These are phyloP conservation scores for Picea sitchensis DNA, from an alignment of 75 land plant genomes.

Conservation along the genomic window DNA sequence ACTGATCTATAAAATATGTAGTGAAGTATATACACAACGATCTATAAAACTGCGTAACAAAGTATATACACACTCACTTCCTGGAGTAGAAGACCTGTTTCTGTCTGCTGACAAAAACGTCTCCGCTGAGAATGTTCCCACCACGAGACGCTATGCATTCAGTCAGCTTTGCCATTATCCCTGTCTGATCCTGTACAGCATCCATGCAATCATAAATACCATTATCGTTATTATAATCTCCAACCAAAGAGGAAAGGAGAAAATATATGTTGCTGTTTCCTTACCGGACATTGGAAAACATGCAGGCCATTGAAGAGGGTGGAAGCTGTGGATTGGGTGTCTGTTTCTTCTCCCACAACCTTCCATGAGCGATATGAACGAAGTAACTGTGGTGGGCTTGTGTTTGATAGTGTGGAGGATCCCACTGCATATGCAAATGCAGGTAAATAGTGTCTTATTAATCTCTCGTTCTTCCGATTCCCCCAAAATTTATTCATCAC, in stretches of 20 bases:
- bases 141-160: constrained; percentile 84
- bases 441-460: too few relatives aligned
- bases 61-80: constrained; percentile 36
- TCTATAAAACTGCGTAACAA: neutral
- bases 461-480: too few relatives aligned
- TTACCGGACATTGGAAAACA: constrained; percentile 76
- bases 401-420: too few relatives aligned
- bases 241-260: neutral
- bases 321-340: neutral
- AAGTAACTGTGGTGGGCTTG: too few relatives aligned
- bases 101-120: constrained; percentile 74
- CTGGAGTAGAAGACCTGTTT: constrained; percentile 81
- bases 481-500: too few relatives aligned
- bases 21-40: too few relatives aligned
- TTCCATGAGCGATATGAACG: neutral
- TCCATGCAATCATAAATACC: neutral
- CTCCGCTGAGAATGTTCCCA: constrained; percentile 77
- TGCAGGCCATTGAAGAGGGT: constrained; percentile 51
- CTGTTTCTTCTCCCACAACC: constrained; percentile 1
- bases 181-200: constrained; percentile 65
- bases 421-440: too few relatives aligned
- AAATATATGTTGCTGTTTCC: neutral
- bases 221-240: neutral
- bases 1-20: too few relatives aligned
- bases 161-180: constrained; percentile 84